A percentile compares a stretch with the other conserved stretches of the same genome.
Evolutionary conservation across 2,329 filamentous ascomycete species (phyloP).

Genomic region (Orbilia oligospora): DNA sequence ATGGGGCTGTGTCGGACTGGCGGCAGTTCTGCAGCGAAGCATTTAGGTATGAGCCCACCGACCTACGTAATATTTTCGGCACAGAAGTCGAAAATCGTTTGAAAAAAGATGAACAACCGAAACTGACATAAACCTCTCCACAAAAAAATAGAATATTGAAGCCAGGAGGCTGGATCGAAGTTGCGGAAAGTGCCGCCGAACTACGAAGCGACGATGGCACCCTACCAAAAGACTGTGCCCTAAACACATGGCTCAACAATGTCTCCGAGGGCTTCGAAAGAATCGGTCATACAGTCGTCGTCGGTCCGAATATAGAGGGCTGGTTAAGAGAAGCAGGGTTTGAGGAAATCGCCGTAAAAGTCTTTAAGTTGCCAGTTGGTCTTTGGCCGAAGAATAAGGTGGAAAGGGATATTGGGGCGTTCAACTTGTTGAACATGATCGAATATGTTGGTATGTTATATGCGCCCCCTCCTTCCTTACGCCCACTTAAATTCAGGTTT

Average conservation of each 20-base stretch:
- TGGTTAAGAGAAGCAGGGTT: slow-evolving; percentile 69
- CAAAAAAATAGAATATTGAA: slow-evolving; percentile 64
- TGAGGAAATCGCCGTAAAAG: slow-evolving; percentile 70
- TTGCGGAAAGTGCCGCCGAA: slow-evolving; percentile 61
- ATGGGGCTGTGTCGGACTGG: slow-evolving; percentile 74
- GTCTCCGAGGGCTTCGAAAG: slow-evolving; percentile 54
- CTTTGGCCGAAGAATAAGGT: slow-evolving; percentile 70
- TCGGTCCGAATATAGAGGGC: slow-evolving; percentile 51
- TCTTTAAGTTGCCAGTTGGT: slow-evolving; percentile 73
- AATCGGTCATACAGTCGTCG: slow-evolving; percentile 45
- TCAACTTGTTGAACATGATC: slow-evolving; percentile 63
- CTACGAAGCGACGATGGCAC: slow-evolving; percentile 59
- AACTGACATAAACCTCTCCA: background rate
- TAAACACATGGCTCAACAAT: slow-evolving; percentile 60
- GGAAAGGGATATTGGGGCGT: slow-evolving; percentile 63
- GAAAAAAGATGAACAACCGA: too few species aligned
- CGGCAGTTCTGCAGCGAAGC: slow-evolving; percentile 47
- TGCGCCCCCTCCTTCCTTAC: too few species aligned
- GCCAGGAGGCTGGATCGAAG: slow-evolving; percentile 71
- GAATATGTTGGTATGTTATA: slow-evolving; percentile 62
- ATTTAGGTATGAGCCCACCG: slow-evolving; percentile 45
- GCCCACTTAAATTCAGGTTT: background rate
- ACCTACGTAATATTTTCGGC: background rate
- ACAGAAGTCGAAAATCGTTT: background rate
- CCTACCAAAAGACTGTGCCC: slow-evolving; percentile 32